These are phyloP conservation scores for Penicillium sp. DNA, from an alignment of 2,329 filamentous ascomycete genomes.

Conservation along the genomic window DNA sequence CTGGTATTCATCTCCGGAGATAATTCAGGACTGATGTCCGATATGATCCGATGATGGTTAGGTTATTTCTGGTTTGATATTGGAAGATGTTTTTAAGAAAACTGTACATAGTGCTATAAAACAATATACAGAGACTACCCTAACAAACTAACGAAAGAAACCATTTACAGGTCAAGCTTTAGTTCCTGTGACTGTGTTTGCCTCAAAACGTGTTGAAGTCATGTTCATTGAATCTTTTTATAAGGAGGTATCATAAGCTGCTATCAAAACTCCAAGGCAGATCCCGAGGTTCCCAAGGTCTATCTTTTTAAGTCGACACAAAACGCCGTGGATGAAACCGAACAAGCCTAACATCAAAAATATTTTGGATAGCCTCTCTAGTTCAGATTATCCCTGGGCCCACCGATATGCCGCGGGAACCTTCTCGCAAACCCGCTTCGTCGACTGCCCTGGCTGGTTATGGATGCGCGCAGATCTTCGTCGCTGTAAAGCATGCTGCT, in stretches of 20 bases:
- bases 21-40: not conserved
- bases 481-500: slow-evolving; percentile 34
- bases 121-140: slow-evolving; percentile 1
- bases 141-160: not conserved
- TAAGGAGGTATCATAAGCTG: not conserved
- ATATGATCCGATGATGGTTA: not conserved
- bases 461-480: slow-evolving; percentile 32
- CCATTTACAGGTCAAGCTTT: not conserved
- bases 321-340: not conserved
- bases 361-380: slow-evolving; percentile 3
- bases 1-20: not conserved
- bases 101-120: slow-evolving; percentile 1
- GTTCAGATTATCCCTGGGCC: slow-evolving; percentile 54
- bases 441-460: slow-evolving; percentile 30
- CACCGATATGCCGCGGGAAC: slow-evolving; percentile 40
- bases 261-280: not conserved
- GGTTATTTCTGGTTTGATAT: not conserved
- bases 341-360: not conserved
- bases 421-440: slow-evolving; percentile 34
- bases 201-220: not conserved
- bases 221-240: not conserved
- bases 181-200: not conserved
- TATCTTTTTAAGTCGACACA: not conserved
- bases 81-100: not conserved
- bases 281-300: no score